Evolutionary conservation across 129 eudicot genomes (phyloP).

Genomic region (Saposhnikovia divaricata): DNA sequence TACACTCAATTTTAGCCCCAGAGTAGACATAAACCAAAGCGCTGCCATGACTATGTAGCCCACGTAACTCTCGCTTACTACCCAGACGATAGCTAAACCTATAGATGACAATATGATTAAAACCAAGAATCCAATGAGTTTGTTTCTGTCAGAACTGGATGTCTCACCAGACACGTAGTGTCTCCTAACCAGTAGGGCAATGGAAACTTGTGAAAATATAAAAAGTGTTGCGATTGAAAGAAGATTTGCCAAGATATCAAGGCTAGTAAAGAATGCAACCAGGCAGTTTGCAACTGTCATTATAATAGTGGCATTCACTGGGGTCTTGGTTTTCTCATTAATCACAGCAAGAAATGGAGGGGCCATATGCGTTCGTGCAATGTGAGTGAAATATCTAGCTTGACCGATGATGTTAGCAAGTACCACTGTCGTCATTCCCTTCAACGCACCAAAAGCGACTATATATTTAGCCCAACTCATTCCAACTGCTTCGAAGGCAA

Average conservation of each 20-base stretch:
- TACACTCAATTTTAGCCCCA: conserved; percentile 35
- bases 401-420: conserved; percentile 72
- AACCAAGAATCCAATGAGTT: conserved; percentile 34
- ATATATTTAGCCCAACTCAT: conserved; percentile 73
- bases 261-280: conserved; percentile 59
- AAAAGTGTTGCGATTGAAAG: conserved; percentile 72
- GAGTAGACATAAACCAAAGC: conserved; percentile 44
- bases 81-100: conserved; percentile 48
- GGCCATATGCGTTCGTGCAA: conserved; percentile 83
- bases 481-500: conserved; percentile 47
- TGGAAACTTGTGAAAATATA: conserved; percentile 67
- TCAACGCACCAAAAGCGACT: conserved; percentile 73
- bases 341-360: conserved; percentile 74
- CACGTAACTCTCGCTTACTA: conserved; percentile 45
- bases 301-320: conserved; percentile 53
- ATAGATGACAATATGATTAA: conserved; percentile 41
- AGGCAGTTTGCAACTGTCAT: conserved; percentile 46
- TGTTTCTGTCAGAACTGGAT: conserved; percentile 36
- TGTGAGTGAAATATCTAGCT: conserved; percentile 80
- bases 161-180: conserved; percentile 56
- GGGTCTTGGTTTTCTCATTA: conserved; percentile 58
- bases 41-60: conserved; percentile 60
- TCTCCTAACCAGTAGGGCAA: conserved; percentile 73
- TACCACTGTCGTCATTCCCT: conserved; percentile 77
- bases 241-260: conserved; percentile 43